phyloP scores from a whole-genome alignment of 331 rosid genomes.

The Dryas integrifolia region DNA sequence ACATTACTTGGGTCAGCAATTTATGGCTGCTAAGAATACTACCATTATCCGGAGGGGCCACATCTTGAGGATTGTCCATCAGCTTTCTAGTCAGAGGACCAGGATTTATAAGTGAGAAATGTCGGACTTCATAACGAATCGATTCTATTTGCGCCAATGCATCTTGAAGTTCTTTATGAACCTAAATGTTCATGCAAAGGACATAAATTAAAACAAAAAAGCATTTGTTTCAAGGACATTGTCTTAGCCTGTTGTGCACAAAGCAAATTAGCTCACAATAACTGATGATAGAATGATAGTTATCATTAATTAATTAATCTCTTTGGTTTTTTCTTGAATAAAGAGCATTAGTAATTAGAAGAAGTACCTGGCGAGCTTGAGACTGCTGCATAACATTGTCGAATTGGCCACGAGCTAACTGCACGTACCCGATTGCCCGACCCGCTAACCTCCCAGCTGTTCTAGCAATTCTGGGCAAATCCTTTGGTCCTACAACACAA shows the following conservation, averaged over 20 bases:
- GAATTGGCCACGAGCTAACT: constrained; percentile 89
- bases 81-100: constrained; percentile 63
- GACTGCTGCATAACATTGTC: constrained; percentile 77
- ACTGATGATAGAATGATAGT: too few relatives aligned
- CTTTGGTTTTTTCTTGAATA: not conserved
- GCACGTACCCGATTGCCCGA: constrained; percentile 72
- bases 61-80: constrained; percentile 44
- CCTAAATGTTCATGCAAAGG: constrained; percentile 35
- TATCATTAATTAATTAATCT: not conserved
- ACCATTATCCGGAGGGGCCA: constrained; percentile 1
- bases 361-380: constrained; percentile 74
- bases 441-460: constrained; percentile 50
- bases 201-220: not conserved
- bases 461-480: constrained; percentile 46
- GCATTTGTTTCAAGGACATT: not conserved
- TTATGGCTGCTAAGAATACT: constrained; percentile 11
- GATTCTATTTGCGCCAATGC: constrained; percentile 79
- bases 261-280: not conserved
- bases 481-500: constrained; percentile 48
- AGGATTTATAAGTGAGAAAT: constrained; percentile 58
- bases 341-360: not conserved
- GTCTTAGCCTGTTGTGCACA: not conserved
- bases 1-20: not conserved
- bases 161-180: constrained; percentile 88
- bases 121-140: constrained; percentile 75